Percentiles rank a stretch among this genome's conserved stretches.
Conservation (phyloP, 1,284 basidiomycete species). For the Apiotrichum brassicae region DNA sequence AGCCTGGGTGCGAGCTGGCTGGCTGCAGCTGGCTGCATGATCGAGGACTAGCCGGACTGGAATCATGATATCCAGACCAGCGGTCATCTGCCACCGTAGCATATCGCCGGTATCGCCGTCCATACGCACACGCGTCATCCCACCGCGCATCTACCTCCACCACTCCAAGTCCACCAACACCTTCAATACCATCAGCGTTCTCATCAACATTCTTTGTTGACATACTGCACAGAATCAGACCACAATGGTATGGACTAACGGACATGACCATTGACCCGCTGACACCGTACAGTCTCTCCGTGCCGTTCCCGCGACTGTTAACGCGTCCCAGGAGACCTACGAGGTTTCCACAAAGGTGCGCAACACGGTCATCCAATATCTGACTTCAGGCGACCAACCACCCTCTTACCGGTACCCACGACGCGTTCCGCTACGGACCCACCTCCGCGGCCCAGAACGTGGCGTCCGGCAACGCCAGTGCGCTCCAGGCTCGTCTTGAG, state of each 20-base stretch:
- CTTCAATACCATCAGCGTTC: constrained; percentile 4
- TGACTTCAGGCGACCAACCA: constrained; percentile 36
- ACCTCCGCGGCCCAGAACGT: constrained; percentile 35
- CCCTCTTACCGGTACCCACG: constrained; percentile 39
- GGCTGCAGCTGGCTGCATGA: too few species aligned
- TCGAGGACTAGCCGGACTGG: too few species aligned
- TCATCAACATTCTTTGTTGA: constrained; percentile 23
- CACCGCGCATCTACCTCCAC: background rate
- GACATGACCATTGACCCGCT: too few species aligned
- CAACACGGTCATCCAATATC: too few species aligned
- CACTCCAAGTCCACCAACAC: background rate
- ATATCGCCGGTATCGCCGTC: constrained; percentile 7
- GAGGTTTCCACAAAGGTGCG: constrained; percentile 39
- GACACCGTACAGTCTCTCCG: constrained; percentile 28
- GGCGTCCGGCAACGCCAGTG: constrained; percentile 26
- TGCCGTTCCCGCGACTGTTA: constrained; percentile 35
- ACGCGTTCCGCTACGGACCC: constrained; percentile 42
- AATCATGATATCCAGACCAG: too few species aligned
- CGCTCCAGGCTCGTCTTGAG: constrained; percentile 43
- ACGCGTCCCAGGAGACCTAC: constrained; percentile 32
- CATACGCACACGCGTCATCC: constrained; percentile 1
- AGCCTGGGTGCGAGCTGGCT: too few species aligned
- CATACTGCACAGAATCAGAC: background rate
- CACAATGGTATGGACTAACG: too few species aligned
- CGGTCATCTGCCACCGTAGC: too few species aligned